Evolutionary conservation across 2,329 filamentous ascomycete species (phyloP), one percentile per base, ranked within the genome.

Genomic region (Aspergillus eucalypticola): DNA sequence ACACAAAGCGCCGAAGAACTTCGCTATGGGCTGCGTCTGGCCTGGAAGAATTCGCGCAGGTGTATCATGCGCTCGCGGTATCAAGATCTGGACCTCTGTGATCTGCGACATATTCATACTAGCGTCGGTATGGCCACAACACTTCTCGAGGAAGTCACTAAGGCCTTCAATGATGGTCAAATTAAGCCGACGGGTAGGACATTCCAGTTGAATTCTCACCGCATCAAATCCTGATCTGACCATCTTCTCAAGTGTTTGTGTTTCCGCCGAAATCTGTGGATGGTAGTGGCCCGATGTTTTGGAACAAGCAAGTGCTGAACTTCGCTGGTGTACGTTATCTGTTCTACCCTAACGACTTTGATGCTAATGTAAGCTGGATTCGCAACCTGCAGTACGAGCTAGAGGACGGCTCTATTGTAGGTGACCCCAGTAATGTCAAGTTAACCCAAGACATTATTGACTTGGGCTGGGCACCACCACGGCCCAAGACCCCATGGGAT

Each of bases 51-150:
- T 17, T 49, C 54, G 3, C 54, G 54, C 2, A 56, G 50, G 23
- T 56, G 54, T 21, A 56, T 56, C 44, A 56, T 56, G 54, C 42
- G 54, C 5, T 56, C 54, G 1, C 54, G 42, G 25, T 56, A 39
- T 25, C 32, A 50, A 7, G 54, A 51, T 21, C 44, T 56, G 35
- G 54, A 41, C 13, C 39, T 56, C 11, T 56, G 54, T 25, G 54
- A 56, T 25, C 44, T 51, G 17, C 42, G 54, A n/a, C 44, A 50
- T 8, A 27, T 50, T 13, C 23, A 44, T 3, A 41, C 54, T 1
- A 51, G 54, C 5, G 29, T 42, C 8, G 54, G 44, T 7, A 51
- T 56, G 54, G 54, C 27, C 2, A 56, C 32, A 6, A 10, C 54
- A 2, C 27, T 56, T 8, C 46, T 56, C 3, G 32, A 50, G 6